Conservation (phyloP, 2,329 filamentous ascomycete genomes). For the Sporothrix mexicana region DNA sequence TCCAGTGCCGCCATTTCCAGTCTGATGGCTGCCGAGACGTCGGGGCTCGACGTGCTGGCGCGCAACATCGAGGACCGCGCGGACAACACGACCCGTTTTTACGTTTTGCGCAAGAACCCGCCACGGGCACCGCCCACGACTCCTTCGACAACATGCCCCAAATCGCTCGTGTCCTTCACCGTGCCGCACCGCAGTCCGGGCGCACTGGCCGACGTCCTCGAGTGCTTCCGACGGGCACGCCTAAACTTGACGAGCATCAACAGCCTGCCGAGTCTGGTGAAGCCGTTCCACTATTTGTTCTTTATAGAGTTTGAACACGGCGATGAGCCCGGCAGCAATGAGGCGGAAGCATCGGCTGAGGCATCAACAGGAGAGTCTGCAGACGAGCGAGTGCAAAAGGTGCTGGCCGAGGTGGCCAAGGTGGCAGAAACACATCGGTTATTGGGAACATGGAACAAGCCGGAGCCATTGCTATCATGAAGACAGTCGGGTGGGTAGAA, state of each 20-base stretch:
- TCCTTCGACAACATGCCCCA: slow-evolving; percentile 47
- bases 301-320: slow-evolving; percentile 86
- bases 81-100: slow-evolving; percentile 81
- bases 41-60: slow-evolving; percentile 72
- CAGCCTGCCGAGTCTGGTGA: slow-evolving; percentile 75
- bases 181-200: slow-evolving; percentile 78
- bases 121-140: background rate
- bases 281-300: slow-evolving; percentile 90
- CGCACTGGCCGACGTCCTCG: slow-evolving; percentile 79
- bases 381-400: slow-evolving; percentile 63
- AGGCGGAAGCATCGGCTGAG: background rate
- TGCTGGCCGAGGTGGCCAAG: slow-evolving; percentile 62
- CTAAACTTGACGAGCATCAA: slow-evolving; percentile 92
- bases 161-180: slow-evolving; percentile 83
- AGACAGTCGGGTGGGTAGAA: background rate
- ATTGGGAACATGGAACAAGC: slow-evolving; percentile 70
- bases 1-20: slow-evolving; percentile 79
- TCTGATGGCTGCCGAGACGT: slow-evolving; percentile 70
- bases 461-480: background rate
- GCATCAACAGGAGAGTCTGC: slow-evolving; percentile 47
- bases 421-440: slow-evolving; percentile 70
- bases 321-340: slow-evolving; percentile 36
- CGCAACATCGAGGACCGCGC: slow-evolving; percentile 72
- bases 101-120: slow-evolving; percentile 59
- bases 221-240: slow-evolving; percentile 73